Conservation (phyloP, 305 asterid species). For the Rubia balearica region DNA sequence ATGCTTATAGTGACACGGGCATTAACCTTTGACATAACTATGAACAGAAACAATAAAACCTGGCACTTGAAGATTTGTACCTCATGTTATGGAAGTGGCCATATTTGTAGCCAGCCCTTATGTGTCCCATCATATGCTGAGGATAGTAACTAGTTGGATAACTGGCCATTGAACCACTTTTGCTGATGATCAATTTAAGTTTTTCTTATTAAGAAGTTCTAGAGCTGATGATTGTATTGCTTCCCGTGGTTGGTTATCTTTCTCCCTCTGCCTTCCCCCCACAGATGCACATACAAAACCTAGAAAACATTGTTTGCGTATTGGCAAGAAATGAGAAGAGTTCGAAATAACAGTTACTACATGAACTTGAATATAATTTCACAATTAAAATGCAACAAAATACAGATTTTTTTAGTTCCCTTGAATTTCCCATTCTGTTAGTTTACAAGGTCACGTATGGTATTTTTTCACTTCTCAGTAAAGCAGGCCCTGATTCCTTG, state of each 20-base stretch:
- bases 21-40: neutral
- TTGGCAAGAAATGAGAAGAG: neutral
- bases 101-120: neutral
- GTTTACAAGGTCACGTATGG: neutral
- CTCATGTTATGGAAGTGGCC: neutral
- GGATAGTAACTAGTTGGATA: neutral
- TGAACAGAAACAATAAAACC: neutral
- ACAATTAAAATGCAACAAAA: neutral
- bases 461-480: neutral
- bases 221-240: neutral
- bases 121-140: neutral
- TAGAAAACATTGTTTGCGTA: neutral
- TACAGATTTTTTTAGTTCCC: neutral
- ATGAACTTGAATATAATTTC: neutral
- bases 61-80: neutral
- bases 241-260: neutral
- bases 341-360: neutral
- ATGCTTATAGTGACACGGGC: neutral
- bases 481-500: neutral
- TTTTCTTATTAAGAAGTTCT: neutral
- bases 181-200: neutral
- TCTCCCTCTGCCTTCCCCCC: neutral
- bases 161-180: neutral
- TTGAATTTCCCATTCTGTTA: neutral
- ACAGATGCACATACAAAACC: neutral